Evolutionary conservation across 202 grass and related monocot species (phyloP), one percentile per base, ranked within the genome.

Genomic region (Schoenoplectus tabernaemontani): DNA sequence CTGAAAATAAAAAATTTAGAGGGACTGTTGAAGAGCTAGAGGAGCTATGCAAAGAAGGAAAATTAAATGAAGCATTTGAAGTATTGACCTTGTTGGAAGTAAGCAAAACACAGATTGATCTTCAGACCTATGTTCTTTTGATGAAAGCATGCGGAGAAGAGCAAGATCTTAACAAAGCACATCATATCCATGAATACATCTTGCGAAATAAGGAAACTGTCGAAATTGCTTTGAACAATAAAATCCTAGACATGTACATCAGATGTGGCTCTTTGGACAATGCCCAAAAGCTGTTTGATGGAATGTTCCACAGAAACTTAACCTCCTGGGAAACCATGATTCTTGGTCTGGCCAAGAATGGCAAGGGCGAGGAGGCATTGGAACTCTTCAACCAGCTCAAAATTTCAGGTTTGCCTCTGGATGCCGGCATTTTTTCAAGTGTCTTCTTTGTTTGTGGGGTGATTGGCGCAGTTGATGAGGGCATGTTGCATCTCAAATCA

Each of bases 401-500:
- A 74, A 72, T 81, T 56, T 87, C 82, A 33, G 90, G 88, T 65
- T 63, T 80, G 57, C 91, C 82, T 43, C 91, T 92, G 47, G 90
- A 93, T 88, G 39, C 80, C 34, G 64, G 53, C 58, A 91, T 99
- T 83, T 99, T 95, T 72, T 88, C 78, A 9, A 75, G 76, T 51
- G 50, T 95, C 46, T 92, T 99, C 70, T 83, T 79, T 83, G 87
- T 86, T 22, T 99, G 88, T 82, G 96, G 91, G 82, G 84, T 86
- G 79, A 54, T 95, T 53, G 96, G 90, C 12, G 93, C 91, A 53
- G 88, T 99, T 76, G 79, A 95, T 72, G 96, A 99, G 76, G 96
- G 96, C 9, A 89, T 99, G 86, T 80, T 95, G 76, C 90, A 99
- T 90, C 92, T 95, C 48, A 87, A 95, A 88, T 92, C 96, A 62